Conservation (phyloP, 805 yeast genomes). For the Monosporozyma servazzii region DNA sequence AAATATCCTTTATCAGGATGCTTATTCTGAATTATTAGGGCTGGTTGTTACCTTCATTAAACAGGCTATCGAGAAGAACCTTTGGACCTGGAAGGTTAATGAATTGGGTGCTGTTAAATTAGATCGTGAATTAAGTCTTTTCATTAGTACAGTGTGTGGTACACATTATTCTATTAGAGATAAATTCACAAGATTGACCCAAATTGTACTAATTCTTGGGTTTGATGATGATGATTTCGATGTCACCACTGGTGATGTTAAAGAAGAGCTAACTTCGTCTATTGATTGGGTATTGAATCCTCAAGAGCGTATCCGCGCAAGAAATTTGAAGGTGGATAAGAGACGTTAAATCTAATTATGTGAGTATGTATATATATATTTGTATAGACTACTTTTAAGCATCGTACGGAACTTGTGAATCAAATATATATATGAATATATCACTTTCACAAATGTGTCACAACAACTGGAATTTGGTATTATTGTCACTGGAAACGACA, state of each 20-base stretch:
- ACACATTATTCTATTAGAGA: constrained; percentile 68
- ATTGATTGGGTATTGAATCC: constrained; percentile 72
- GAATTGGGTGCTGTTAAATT: constrained; percentile 76
- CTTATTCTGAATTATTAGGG: constrained; percentile 41
- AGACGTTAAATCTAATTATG: constrained; percentile 9
- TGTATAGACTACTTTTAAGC: neutral
- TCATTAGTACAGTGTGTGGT: constrained; percentile 67
- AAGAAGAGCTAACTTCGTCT: constrained; percentile 34
- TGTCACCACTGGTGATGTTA: constrained; percentile 24
- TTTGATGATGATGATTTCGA: constrained; percentile 58
- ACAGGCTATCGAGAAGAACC: constrained; percentile 49
- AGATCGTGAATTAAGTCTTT: constrained; percentile 69
- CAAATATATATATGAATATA: neutral
- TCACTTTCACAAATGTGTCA: too few relatives aligned
- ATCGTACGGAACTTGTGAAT: neutral
- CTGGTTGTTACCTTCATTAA: constrained; percentile 48
- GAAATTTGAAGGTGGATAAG: constrained; percentile 43
- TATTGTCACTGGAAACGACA: neutral
- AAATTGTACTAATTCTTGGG: constrained; percentile 71
- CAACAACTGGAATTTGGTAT: neutral
- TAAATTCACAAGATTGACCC: constrained; percentile 71
- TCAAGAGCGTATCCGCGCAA: constrained; percentile 56
- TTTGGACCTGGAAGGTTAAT: constrained; percentile 62
- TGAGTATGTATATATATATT: neutral
- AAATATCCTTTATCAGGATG: constrained; percentile 44